These are phyloP conservation scores for Alternaria dauci DNA, from an alignment of 2,329 filamentous ascomycete species.

Conservation along the genomic window DNA sequence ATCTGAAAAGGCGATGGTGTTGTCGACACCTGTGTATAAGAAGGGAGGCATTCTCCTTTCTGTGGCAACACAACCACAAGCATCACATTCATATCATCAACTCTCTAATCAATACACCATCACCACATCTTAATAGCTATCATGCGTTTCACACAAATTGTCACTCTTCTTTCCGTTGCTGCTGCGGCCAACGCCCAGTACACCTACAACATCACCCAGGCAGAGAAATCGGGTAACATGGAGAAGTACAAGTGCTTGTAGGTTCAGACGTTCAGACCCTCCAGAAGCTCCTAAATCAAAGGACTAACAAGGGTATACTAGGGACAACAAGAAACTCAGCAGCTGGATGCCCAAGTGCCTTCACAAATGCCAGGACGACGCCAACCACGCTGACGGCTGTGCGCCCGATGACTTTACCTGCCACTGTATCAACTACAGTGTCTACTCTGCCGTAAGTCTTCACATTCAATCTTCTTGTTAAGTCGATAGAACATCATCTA, in stretches of 20 bases:
- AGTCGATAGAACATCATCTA: neutral
- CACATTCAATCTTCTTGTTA: too few species aligned
- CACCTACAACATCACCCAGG: conserved; percentile 35
- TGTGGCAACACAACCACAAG: neutral
- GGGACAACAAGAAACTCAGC: conserved; percentile 26
- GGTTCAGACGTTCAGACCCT: neutral
- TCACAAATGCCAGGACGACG: conserved; percentile 25
- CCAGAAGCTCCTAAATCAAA: neutral
- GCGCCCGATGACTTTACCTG: conserved; percentile 34
- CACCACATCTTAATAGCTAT: neutral
- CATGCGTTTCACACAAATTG: conserved; percentile 10
- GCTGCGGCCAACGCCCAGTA: conserved; percentile 20
- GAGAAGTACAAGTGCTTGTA: conserved; percentile 40
- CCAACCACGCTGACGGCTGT: conserved; percentile 32
- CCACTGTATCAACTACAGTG: conserved; percentile 32
- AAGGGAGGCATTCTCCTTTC: neutral
- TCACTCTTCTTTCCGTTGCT: conserved; percentile 7
- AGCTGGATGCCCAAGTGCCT: conserved; percentile 24
- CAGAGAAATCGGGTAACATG: conserved; percentile 24
- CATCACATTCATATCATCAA: neutral
- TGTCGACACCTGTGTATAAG: neutral
- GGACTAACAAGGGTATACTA: neutral
- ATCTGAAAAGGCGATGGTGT: neutral
- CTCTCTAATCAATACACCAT: neutral
- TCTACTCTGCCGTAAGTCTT: conserved; percentile 29